Conservation (phyloP, 371 early-diverging fungal genomes). For the Actinomucor elegans region DNA sequence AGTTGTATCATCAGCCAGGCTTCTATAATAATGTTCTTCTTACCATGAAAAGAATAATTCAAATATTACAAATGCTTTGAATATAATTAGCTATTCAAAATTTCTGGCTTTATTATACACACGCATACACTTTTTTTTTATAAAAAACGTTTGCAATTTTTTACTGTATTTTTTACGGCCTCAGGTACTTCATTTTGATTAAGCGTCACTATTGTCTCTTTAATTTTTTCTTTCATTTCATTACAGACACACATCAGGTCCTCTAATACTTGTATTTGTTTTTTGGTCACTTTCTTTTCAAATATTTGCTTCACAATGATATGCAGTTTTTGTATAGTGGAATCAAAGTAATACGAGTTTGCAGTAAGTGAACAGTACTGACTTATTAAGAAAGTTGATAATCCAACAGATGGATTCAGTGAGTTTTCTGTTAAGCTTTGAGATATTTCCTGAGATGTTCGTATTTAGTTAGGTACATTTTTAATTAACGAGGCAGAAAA, state of each 20-base stretch:
- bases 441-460: too few species aligned
- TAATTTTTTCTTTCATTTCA: conserved; percentile 1
- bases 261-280: conserved; percentile 1
- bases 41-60: too few species aligned
- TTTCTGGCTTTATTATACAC: too few species aligned
- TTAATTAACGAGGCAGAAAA: too few species aligned
- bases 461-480: too few species aligned
- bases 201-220: background rate
- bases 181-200: conserved; percentile 1
- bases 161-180: background rate
- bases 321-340: background rate
- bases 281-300: background rate
- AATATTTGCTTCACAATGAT: background rate
- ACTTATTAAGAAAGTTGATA: conserved; percentile 1
- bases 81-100: too few species aligned
- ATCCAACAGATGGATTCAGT: background rate
- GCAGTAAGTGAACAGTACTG: background rate
- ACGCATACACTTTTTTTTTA: too few species aligned
- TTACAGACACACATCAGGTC: conserved; percentile 3
- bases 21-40: too few species aligned
- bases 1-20: too few species aligned
- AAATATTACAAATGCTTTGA: too few species aligned
- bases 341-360: background rate
- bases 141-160: too few species aligned
- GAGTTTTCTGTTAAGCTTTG: background rate